phyloP scores from a whole-genome alignment of 768 basidiomycete genomes.

The Leccinellum luteum region DNA sequence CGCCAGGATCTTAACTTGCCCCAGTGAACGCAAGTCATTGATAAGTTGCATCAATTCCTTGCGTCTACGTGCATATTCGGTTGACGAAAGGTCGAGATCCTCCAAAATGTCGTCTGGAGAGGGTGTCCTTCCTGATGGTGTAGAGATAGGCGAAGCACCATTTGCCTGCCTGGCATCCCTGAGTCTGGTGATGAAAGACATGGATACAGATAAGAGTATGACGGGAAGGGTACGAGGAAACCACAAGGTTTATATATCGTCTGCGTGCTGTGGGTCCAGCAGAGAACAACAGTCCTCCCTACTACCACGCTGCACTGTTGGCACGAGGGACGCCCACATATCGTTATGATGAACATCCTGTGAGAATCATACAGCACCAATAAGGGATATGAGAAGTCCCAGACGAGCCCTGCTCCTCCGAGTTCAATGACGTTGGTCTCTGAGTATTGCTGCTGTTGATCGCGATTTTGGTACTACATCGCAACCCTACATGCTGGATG shows the following conservation, averaged over 20 bases:
- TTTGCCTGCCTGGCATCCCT: not conserved
- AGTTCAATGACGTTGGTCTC: not conserved
- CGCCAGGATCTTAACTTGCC: slow-evolving; percentile 25
- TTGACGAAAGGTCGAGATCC: slow-evolving; percentile 25
- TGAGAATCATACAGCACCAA: not conserved
- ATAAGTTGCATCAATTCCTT: slow-evolving; percentile 39
- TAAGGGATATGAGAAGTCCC: not conserved
- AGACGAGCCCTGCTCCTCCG: not conserved
- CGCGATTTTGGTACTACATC: not conserved
- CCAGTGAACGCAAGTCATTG: slow-evolving; percentile 38
- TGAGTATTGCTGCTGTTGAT: not conserved
- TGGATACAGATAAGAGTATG: not conserved
- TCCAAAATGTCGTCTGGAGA: slow-evolving; percentile 14
- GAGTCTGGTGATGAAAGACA: slow-evolving; percentile 2
- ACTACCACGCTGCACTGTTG: not conserved
- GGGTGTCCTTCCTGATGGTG: not conserved
- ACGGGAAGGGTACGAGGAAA: not conserved
- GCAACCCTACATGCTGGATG: not conserved
- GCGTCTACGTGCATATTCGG: slow-evolving; percentile 40
- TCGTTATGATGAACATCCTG: not conserved
- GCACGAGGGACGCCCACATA: not conserved
- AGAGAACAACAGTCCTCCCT: not conserved
- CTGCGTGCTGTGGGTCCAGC: not conserved
- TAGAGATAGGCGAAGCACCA: slow-evolving; percentile 1
- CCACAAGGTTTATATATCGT: slow-evolving; percentile 10